phyloP scores from a whole-genome alignment of 2,329 filamentous ascomycete genomes.

The Ustilaginoidea virens region DNA sequence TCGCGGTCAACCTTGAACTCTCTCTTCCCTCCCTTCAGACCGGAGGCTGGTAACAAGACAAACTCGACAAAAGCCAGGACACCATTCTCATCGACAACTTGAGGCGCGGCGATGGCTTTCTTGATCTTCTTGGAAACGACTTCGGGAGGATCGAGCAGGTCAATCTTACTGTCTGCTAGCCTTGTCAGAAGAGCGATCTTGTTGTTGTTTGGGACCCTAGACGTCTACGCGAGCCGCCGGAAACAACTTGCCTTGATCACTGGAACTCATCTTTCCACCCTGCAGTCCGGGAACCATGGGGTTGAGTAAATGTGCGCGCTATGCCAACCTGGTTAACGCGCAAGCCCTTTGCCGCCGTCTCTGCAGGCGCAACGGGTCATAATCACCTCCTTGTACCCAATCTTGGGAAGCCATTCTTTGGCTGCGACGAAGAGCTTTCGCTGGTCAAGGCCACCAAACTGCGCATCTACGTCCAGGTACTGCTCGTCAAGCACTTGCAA shows the following conservation, averaged over 20 bases:
- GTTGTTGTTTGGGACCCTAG: too few relatives aligned
- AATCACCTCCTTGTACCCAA: slow-evolving; percentile 59
- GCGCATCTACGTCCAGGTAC: slow-evolving; percentile 72
- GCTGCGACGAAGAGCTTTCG: slow-evolving; percentile 80
- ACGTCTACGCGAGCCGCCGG: too few relatives aligned
- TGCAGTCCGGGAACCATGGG: slow-evolving; percentile 81
- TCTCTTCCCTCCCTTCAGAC: slow-evolving; percentile 38
- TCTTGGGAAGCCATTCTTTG: slow-evolving; percentile 67
- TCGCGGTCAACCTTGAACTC: slow-evolving; percentile 54
- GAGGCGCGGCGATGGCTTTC: slow-evolving; percentile 68
- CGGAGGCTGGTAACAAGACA: slow-evolving; percentile 64
- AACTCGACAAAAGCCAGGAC: slow-evolving; percentile 75
- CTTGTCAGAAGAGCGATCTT: background rate
- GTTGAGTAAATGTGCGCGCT: slow-evolving; percentile 30
- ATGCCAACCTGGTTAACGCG: slow-evolving; percentile 1
- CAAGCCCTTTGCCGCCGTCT: too few relatives aligned
- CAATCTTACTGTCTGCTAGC: slow-evolving; percentile 65
- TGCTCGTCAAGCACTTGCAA: slow-evolving; percentile 85
- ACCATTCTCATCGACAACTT: slow-evolving; percentile 70
- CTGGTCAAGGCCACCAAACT: slow-evolving; percentile 78
- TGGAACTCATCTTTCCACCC: slow-evolving; percentile 77
- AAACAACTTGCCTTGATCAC: slow-evolving; percentile 37
- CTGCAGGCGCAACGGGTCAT: too few relatives aligned
- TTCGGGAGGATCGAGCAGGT: slow-evolving; percentile 70
- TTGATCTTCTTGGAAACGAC: slow-evolving; percentile 66